Conservation (phyloP, 2,329 filamentous ascomycete genomes). For the Colletotrichum liaoningense region DNA sequence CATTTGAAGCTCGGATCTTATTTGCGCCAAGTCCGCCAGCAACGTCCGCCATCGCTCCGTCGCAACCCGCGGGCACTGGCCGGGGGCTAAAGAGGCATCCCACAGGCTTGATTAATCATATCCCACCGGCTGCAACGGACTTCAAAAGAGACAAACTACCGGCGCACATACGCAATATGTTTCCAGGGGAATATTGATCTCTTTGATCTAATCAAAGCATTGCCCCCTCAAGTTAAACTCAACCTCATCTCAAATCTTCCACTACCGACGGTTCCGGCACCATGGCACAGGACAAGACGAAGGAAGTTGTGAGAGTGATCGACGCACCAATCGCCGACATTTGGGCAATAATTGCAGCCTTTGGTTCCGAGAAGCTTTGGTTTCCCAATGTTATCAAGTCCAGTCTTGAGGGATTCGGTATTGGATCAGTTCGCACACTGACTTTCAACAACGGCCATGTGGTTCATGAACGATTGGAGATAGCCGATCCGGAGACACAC, state of each 20-base stretch:
- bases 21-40: no score
- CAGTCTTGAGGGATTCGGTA: slow-evolving; percentile 15
- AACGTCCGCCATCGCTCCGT: no score
- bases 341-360: slow-evolving; percentile 21
- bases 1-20: no score
- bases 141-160: not conserved
- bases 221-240: no score
- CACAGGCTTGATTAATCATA: not conserved
- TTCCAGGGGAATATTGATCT: no score
- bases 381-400: slow-evolving; percentile 16
- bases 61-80: not conserved
- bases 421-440: slow-evolving; percentile 13
- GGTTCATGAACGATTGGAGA: slow-evolving; percentile 14
- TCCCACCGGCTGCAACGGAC: not conserved
- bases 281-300: slow-evolving; percentile 12
- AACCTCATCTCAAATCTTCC: no score
- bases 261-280: not conserved
- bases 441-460: slow-evolving; percentile 7
- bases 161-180: no score
- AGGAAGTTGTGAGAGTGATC: slow-evolving; percentile 7
- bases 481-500: slow-evolving; percentile 15
- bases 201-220: no score
- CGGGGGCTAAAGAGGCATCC: not conserved
- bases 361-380: slow-evolving; percentile 17
- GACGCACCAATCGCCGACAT: slow-evolving; percentile 8